phyloP scores from a whole-genome alignment of 1,284 basidiomycete genomes.

The Cerrena zonata region DNA sequence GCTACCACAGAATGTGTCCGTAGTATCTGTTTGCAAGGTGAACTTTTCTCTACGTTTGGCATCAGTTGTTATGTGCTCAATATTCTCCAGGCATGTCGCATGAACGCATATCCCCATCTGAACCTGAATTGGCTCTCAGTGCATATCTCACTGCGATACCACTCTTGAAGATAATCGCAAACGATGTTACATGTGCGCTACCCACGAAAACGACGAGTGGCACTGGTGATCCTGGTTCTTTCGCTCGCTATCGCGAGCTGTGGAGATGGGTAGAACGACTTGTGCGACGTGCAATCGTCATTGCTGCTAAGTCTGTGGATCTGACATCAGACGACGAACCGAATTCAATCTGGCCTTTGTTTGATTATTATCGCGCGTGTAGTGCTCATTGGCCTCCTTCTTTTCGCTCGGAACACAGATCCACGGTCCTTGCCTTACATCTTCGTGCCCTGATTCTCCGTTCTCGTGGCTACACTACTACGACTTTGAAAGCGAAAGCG shows the following conservation, averaged over 20 bases:
- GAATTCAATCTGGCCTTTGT: constrained; percentile 48
- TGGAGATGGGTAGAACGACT: constrained; percentile 76
- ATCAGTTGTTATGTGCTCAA: no score
- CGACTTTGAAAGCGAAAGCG: constrained; percentile 26
- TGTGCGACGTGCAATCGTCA: constrained; percentile 60
- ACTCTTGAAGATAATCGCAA: constrained; percentile 45
- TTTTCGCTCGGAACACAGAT: constrained; percentile 71
- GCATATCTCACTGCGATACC: constrained; percentile 52
- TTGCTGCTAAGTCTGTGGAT: constrained; percentile 46
- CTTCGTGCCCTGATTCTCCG: constrained; percentile 63
- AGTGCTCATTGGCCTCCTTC: constrained; percentile 67
- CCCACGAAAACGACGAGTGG: constrained; percentile 30
- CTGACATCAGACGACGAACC: constrained; percentile 32
- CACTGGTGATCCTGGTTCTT: constrained; percentile 42
- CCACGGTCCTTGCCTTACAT: constrained; percentile 63
- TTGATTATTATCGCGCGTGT: constrained; percentile 58
- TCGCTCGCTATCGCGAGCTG: constrained; percentile 61
- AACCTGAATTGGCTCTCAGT: constrained; percentile 43
- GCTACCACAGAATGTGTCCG: constrained; percentile 58
- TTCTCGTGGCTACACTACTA: constrained; percentile 26
- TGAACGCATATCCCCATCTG: constrained; percentile 44
- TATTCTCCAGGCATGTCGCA: constrained; percentile 41
- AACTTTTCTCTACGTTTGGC: constrained; percentile 9
- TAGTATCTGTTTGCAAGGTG: constrained; percentile 67
- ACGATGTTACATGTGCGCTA: constrained; percentile 42